Percentiles rank a stretch among this genome's conserved stretches.
These are phyloP conservation scores for Pythium aquatile DNA, from an alignment of 352 stramenopile species.

Conservation along the genomic window DNA sequence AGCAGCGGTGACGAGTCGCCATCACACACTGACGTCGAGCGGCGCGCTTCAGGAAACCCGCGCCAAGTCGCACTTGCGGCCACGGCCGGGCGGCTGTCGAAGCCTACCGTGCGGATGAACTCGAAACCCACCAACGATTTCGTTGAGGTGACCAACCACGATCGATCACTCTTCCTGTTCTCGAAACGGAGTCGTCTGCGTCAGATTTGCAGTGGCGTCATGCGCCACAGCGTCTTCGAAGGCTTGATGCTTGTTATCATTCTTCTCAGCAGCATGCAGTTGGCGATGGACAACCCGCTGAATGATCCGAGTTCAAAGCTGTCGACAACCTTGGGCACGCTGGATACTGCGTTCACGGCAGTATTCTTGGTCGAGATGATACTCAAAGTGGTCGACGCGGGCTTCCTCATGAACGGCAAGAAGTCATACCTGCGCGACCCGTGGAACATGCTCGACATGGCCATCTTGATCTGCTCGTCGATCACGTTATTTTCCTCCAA, in stretches of 20 bases:
- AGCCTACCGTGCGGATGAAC: not conserved
- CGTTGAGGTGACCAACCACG: slow-evolving; percentile 20
- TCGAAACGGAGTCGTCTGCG: slow-evolving; percentile 22
- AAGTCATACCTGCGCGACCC: slow-evolving; percentile 59
- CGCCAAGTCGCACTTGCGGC: slow-evolving; percentile 3
- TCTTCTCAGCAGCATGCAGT: slow-evolving; percentile 49
- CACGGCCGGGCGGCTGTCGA: not conserved
- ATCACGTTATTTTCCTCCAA: slow-evolving; percentile 40
- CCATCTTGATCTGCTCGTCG: slow-evolving; percentile 56
- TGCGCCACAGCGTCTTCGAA: slow-evolving; percentile 52
- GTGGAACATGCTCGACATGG: slow-evolving; percentile 82
- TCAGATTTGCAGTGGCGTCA: slow-evolving; percentile 23
- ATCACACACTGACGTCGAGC: not conserved
- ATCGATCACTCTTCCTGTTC: slow-evolving; percentile 40
- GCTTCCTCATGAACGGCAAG: slow-evolving; percentile 53
- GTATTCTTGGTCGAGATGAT: slow-evolving; percentile 75
- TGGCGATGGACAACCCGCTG: slow-evolving; percentile 67
- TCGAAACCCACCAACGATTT: not conserved
- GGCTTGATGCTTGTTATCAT: slow-evolving; percentile 63
- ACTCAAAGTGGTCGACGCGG: slow-evolving; percentile 70
- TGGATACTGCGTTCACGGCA: slow-evolving; percentile 52
- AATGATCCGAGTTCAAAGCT: slow-evolving; percentile 38
- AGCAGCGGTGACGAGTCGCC: not conserved
- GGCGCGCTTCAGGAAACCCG: slow-evolving; percentile 16
- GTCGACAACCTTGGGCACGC: slow-evolving; percentile 28